Evolutionary conservation across 2,329 filamentous ascomycete species (phyloP), one percentile per base, ranked within the genome.

Genomic region (Scopulariopsis brevicaulis): DNA sequence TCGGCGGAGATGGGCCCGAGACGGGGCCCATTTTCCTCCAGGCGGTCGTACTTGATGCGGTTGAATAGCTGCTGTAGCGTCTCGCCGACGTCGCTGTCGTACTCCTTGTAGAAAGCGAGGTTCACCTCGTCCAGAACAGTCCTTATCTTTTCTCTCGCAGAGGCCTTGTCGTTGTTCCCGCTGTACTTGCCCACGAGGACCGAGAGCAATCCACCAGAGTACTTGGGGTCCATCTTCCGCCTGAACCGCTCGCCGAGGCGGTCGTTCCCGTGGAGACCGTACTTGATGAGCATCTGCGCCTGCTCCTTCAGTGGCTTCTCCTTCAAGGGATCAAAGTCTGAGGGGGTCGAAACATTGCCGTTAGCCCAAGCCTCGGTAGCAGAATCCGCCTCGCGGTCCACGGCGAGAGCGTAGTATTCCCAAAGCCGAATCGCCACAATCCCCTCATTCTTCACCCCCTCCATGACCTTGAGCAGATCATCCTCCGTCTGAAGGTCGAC

Each of bases 51-150:
- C 71, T 96, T 96, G 74, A 92, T 89, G 61, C 95, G 86, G 69
- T 96, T 96, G 76, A 87, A 96, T 28, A 97, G 75, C 71, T 99
- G 93, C 61, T 96, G 86, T 58, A 96, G 79, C 63, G 96, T 94
- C 62, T 89, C 89, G 28, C 82, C 82, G 12, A 88, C 78, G 68
- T 99, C 94, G 22, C 74, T 76, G 67, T 99, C 91, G 69, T 96
- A 99, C 71, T 99, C 94, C 62, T 86, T 82, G 74, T 99, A 99
- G 66, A 93, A 89, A 2, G 87, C 82, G 37, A 96, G 77, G 66
- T 99, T 99, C 64, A 94, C 75, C 55, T 90, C 87, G 64, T 97
- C 87, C 15, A 97, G 73, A 46, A 96, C 79, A 57, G 81, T 74
- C 2, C 73, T 71, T 62, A 88, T 70, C 68, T 84, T 79, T 61